phyloP scores from a whole-genome alignment of 768 basidiomycete species.

The Podaxis mareebaensis region DNA sequence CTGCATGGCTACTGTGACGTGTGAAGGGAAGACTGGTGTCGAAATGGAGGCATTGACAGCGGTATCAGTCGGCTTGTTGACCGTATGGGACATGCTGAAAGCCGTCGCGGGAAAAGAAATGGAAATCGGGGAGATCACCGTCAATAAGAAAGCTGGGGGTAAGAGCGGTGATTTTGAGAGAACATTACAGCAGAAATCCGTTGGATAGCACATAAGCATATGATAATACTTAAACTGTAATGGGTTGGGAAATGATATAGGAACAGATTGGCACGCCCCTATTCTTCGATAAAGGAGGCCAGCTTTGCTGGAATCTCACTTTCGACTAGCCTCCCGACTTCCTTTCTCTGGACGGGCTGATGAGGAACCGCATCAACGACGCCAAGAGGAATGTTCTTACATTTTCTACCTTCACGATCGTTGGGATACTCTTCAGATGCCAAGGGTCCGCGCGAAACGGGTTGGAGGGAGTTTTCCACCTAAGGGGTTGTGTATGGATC shows the following conservation, averaged over 20 bases:
- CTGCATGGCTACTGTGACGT: conserved; percentile 70
- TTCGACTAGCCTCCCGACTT: conserved; percentile 45
- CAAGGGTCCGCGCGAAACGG: conserved; percentile 64
- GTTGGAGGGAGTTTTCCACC: conserved; percentile 67
- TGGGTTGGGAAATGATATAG: not conserved
- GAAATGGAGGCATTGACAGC: conserved; percentile 95
- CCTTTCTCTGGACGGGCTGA: conserved; percentile 32
- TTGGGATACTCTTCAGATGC: conserved; percentile 61
- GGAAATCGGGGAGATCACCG: conserved; percentile 69
- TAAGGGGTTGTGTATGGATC: conserved; percentile 26
- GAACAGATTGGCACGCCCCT: not conserved
- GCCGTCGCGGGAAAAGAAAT: conserved; percentile 87
- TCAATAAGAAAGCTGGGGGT: conserved; percentile 72
- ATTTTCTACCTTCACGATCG: conserved; percentile 59
- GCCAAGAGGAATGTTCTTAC: conserved; percentile 37
- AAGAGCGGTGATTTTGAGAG: conserved; percentile 66
- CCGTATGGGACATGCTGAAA: conserved; percentile 95
- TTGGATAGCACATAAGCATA: not conserved
- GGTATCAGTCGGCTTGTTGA: conserved; percentile 74
- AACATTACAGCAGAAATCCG: not conserved
- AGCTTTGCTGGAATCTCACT: conserved; percentile 32
- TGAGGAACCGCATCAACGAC: conserved; percentile 5
- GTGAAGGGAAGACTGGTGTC: conserved; percentile 81
- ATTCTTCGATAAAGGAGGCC: conserved; percentile 28
- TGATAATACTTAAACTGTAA: not conserved